Evolutionary conservation across 805 yeast species (phyloP), one percentile per base, ranked within the genome.

Genomic region (Ogataea angusta): DNA sequence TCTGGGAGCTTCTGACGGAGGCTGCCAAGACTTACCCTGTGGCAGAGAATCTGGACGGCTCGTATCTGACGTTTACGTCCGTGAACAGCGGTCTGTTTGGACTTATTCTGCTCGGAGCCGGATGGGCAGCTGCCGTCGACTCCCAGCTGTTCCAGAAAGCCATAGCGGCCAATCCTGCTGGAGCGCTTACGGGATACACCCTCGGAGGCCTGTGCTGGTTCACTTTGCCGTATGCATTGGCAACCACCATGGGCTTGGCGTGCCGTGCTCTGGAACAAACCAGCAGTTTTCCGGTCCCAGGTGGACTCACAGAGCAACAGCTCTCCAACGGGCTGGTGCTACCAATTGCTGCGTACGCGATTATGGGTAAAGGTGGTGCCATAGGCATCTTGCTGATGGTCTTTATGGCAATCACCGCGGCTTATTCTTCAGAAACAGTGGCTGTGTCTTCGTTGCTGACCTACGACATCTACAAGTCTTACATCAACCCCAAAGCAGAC

Each of bases 361-460:
- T 74, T 22, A 62, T 73, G 56, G 80, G 80, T 32, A 71, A 62
- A 40, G 70, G 73, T 34, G 79, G 78, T 26, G 73, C 73, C 2
- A 75, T 67, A 25, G 69, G 69, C 46, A 64, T 75, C 12, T 62
- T 74, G 37, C 51, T 70, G 31, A 60, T 74, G 62, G 66, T 73
- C 3, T 74, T 74, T 54, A 72, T 73, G 73, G 76, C 78, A 15
- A 72, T 68, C 15, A 74, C 80, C 1, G 72, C 78, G 16, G 78
- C 78, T 38, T 72, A 70, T 69, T 71, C 77, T n/a, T 73, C 78
- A 12, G 79, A 74, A 57, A 63, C 72, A 38, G 70, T 74, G 54
- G 76, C 80, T 6, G 77, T 73, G 4, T 70, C 76, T 1, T 67
- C 77, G 9, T 59, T 74, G 35, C 64, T 65, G 53, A 70, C 78